Evolutionary conservation across 1,139 yeast species (phyloP).

Genomic region (Scheffersomyces cryptocercus): DNA sequence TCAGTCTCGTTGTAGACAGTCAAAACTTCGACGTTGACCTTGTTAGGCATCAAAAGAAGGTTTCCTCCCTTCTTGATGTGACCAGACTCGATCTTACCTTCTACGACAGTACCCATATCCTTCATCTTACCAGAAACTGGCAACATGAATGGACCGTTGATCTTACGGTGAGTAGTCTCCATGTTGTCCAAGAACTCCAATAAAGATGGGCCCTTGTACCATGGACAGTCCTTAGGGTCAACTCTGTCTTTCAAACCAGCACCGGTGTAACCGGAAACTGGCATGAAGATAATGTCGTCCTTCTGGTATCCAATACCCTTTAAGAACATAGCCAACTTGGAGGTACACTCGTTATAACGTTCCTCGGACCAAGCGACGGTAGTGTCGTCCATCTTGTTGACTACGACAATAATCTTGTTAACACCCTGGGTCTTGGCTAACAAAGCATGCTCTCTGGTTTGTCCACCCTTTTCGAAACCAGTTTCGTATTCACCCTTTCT

Average conservation of each 20-base stretch:
- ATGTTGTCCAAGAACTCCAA: conserved; percentile 85
- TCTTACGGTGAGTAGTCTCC: conserved; percentile 80
- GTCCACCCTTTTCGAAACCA: conserved; percentile 99
- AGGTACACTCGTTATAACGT: conserved; percentile 93
- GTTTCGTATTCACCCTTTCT: conserved; percentile 99
- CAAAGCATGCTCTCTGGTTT: conserved; percentile 97
- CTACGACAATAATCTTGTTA: conserved; percentile 86
- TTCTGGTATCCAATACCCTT: conserved; percentile 89
- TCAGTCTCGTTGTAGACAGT: conserved; percentile 93
- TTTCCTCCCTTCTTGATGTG: conserved; percentile 78
- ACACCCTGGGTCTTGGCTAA: conserved; percentile 98
- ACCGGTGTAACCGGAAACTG: conserved; percentile 97
- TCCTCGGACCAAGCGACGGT: conserved; percentile 95
- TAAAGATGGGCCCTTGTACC: conserved; percentile 93
- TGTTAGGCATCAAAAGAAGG: conserved; percentile 91
- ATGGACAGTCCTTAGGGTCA: conserved; percentile 68
- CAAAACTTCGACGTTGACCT: conserved; percentile 75
- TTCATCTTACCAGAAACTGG: conserved; percentile 94
- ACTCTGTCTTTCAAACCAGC: conserved; percentile 93
- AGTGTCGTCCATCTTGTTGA: conserved; percentile 98
- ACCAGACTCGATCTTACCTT: conserved; percentile 97
- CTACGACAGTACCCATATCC: conserved; percentile 95
- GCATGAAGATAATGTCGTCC: conserved; percentile 88
- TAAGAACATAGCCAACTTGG: conserved; percentile 73
- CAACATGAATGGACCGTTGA: conserved; percentile 95